Evolutionary conservation across 768 basidiomycete genomes (phyloP).

Genomic region (Lactifluus pinguis): DNA sequence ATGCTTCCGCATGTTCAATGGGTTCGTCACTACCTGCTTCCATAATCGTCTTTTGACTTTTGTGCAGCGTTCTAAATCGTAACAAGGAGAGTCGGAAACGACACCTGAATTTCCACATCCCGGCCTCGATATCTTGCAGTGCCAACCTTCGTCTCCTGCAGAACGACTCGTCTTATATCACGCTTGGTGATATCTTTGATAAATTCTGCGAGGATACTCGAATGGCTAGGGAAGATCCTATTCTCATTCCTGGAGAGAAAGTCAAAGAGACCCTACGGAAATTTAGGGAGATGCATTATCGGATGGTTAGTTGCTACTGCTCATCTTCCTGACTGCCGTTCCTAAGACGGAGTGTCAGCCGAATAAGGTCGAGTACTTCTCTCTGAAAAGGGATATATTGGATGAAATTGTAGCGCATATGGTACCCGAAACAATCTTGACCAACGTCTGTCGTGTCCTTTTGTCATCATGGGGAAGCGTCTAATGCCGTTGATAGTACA

Average conservation of each 20-base stretch:
- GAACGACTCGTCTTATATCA: constrained; percentile 84
- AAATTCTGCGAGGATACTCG: constrained; percentile 69
- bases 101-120: constrained; percentile 86
- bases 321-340: neutral
- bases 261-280: constrained; percentile 60
- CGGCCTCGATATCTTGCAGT: constrained; percentile 76
- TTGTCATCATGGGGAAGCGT: neutral
- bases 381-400: constrained; percentile 72
- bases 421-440: constrained; percentile 81
- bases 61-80: constrained; percentile 63
- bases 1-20: constrained; percentile 89
- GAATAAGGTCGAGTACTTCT: constrained; percentile 55
- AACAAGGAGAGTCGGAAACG: constrained; percentile 92
- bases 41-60: neutral
- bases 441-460: constrained; percentile 44
- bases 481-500: constrained; percentile 50
- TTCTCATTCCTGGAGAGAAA: constrained; percentile 80
- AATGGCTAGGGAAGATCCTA: constrained; percentile 79
- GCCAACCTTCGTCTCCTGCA: constrained; percentile 80
- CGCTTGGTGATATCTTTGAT: constrained; percentile 91
- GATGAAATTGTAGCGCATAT: constrained; percentile 85
- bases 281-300: constrained; percentile 36
- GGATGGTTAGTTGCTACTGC: constrained; percentile 30
- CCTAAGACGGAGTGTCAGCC: constrained; percentile 31
- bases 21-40: constrained; percentile 34